Evolutionary conservation across 164 flowering plant species (phyloP).

Genomic region (Chimonanthus salicifolius): DNA sequence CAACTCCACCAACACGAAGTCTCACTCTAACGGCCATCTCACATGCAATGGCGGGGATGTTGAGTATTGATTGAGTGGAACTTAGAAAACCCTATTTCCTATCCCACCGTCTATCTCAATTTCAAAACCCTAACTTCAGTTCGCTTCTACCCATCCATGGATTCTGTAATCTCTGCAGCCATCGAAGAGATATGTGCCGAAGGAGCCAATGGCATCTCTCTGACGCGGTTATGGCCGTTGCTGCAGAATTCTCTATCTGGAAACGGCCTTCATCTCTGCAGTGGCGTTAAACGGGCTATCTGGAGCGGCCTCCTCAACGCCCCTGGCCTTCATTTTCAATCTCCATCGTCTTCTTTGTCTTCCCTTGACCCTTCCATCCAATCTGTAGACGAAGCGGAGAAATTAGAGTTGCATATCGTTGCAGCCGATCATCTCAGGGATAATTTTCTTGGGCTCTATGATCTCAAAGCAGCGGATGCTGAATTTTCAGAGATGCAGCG

Average conservation of each 20-base stretch:
- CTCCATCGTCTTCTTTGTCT: neutral
- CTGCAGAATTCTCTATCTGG: constrained; percentile 30
- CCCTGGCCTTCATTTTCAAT: constrained; percentile 44
- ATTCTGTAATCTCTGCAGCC: constrained; percentile 53
- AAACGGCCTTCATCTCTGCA: constrained; percentile 37
- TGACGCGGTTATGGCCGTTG: constrained; percentile 44
- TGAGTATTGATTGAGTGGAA: too few relatives aligned
- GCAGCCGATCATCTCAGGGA: constrained; percentile 61
- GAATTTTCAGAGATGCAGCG: constrained; percentile 39
- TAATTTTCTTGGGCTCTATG: constrained; percentile 66
- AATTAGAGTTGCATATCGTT: constrained; percentile 34
- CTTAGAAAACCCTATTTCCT: neutral
- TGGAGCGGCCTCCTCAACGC: constrained; percentile 39
- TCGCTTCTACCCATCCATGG: constrained; percentile 36
- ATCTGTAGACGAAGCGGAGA: constrained; percentile 46
- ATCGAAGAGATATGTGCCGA: constrained; percentile 67
- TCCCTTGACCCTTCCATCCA: constrained; percentile 24
- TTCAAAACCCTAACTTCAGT: neutral
- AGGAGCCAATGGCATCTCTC: constrained; percentile 39
- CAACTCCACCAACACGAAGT: too few relatives aligned
- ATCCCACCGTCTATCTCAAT: neutral
- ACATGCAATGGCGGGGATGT: too few relatives aligned
- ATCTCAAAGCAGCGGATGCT: constrained; percentile 39
- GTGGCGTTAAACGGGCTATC: constrained; percentile 38
- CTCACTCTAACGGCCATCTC: too few relatives aligned